Evolutionary conservation across 306 rosid genomes (phyloP).

Genomic region (Dicorynia guianensis): DNA sequence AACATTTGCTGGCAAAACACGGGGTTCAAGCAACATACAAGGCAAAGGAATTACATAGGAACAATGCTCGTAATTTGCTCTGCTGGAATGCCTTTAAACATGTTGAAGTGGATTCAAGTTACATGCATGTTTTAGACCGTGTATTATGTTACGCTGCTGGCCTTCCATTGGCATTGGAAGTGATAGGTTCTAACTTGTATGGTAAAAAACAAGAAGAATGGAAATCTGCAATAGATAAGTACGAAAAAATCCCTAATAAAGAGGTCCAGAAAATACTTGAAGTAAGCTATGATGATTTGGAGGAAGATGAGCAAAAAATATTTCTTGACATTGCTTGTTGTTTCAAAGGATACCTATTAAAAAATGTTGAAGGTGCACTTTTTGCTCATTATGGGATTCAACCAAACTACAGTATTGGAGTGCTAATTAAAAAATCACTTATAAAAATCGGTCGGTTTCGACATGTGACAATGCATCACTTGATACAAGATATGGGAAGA

Average conservation of each 20-base stretch:
- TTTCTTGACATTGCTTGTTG: conserved; percentile 8
- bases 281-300: conserved; percentile 1
- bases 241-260: not conserved
- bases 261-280: not conserved
- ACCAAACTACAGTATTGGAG: not conserved
- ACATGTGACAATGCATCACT: not conserved
- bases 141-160: not conserved
- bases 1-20: not conserved
- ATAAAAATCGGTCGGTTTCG: not conserved
- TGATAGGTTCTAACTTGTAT: not conserved
- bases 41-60: not conserved
- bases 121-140: not conserved
- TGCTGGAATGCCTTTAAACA: not conserved
- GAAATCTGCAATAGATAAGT: not conserved
- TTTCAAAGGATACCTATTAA: not conserved
- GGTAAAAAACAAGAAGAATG: not conserved
- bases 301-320: not conserved
- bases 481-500: conserved; percentile 5
- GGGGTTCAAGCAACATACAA: not conserved
- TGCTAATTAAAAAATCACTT: not conserved
- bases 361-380: not conserved
- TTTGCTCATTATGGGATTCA: not conserved
- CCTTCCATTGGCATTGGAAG: not conserved
- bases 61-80: not conserved
- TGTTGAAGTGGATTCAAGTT: not conserved